Conservation (phyloP, 225 moss, liverwort and hornwort species). For the Asterella californica region DNA sequence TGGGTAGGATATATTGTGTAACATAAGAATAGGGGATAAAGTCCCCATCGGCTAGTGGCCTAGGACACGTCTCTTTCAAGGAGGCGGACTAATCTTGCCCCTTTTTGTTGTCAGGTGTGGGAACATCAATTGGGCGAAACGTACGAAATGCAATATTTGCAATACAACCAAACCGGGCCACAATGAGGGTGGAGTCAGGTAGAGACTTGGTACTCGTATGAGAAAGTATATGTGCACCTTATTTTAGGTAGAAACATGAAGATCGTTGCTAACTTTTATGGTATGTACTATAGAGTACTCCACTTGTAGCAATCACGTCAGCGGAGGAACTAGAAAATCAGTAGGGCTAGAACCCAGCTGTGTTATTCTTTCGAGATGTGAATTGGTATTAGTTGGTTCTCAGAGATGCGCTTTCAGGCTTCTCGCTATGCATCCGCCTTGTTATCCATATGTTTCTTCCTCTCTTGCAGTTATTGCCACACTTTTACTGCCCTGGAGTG, state of each 20-base stretch:
- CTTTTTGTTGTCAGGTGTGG: constrained; percentile 59
- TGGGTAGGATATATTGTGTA: no score
- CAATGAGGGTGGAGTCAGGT: constrained; percentile 89
- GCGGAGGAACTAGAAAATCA: neutral
- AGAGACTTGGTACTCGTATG: neutral
- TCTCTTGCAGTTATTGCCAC: neutral
- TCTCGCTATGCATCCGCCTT: no score
- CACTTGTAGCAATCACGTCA: neutral
- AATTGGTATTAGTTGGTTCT: neutral
- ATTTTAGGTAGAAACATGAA: neutral
- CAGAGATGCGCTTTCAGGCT: no score
- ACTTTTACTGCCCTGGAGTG: neutral
- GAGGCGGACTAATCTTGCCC: neutral
- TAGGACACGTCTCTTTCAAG: no score
- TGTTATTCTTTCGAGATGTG: neutral
- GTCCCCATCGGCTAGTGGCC: no score
- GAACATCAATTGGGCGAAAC: constrained; percentile 92
- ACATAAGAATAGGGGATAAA: no score
- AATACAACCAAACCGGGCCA: constrained; percentile 78
- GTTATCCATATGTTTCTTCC: neutral
- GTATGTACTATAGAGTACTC: neutral
- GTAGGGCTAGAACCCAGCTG: neutral
- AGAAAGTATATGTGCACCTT: neutral
- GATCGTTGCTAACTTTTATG: neutral
- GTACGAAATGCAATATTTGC: constrained; percentile 84